Base-by-base conservation (phyloP, 164 flowering plant genomes). In the Brasenia schreberi region DNA sequence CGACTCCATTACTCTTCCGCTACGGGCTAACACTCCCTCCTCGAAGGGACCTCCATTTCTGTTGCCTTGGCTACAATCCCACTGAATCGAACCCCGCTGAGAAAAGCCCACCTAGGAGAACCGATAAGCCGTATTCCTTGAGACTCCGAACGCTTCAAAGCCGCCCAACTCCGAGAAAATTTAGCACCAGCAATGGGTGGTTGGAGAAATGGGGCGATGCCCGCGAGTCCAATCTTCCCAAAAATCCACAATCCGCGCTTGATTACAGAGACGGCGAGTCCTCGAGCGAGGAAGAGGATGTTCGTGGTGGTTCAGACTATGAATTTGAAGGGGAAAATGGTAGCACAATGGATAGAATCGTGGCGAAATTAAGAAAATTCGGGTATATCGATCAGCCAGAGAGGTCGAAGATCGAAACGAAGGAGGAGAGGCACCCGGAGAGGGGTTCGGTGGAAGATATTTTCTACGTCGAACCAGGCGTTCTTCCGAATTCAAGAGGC, bases 391-490 rank as follows among this genome's bases (percentile, higher is more conserved):
- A 84, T 66, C 53, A 7, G 53, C 53, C 53, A 12, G 62, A 9
- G 5, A 9, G 62, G 9, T 45, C 6, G 53, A 60, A 60, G 62
- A 1, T 2, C 19, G 91, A 80, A 68, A 76, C 43, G 56, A 71
- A 60, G 39, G 6, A n/a, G n/a, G 84, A 80, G 66, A 69, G 59
- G 61, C 65, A 63, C 58, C 78, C 71, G 62, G 89, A 84, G 71
- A 87, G 77, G 68, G 95, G 96, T 56, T 89, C 96, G 0, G 80
- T 91, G 39, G 96, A 88, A 82, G 95, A 88, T 52, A 87, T 94
- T 63, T 88, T 91, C 64, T 82, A 85, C 74, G 83, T 81, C 14
- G 99, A 91, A 70, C 96, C 89, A 77, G 97, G 97, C 18, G 73
- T 79, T 75, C 74, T 93, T 71, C 97, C 94, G 7, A 84, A 88